Evolutionary conservation across 805 yeast species (phyloP).

Genomic region (Wickerhamiella allomyrinae): DNA sequence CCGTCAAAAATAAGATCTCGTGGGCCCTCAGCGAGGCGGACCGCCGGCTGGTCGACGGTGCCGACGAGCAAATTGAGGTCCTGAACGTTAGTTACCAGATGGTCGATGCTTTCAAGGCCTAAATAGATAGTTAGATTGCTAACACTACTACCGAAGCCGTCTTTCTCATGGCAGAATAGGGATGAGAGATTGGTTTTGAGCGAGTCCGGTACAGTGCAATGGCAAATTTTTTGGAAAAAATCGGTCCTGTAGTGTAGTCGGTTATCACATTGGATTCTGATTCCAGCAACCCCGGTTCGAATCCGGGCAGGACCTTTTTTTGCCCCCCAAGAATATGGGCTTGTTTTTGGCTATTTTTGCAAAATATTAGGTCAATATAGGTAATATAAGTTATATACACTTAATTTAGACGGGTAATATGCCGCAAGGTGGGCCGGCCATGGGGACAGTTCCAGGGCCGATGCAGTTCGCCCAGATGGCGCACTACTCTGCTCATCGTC

Average conservation of each 20-base stretch:
- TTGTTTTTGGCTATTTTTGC: no score
- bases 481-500: conserved; percentile 57
- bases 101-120: conserved; percentile 21
- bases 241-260: conserved; percentile 26
- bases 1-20: conserved; percentile 52
- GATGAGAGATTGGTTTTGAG: no score
- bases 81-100: conserved; percentile 47
- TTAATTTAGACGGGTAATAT: conserved; percentile 41
- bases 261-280: conserved; percentile 23
- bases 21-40: conserved; percentile 60
- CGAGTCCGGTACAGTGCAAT: no score
- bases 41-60: conserved; percentile 60
- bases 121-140: no score
- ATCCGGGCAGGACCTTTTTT: conserved; percentile 13
- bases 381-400: neutral
- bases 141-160: no score
- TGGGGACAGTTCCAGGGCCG: conserved; percentile 95
- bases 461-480: conserved; percentile 52
- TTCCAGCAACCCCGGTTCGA: conserved; percentile 11
- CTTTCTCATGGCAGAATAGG: no score
- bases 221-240: no score
- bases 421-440: conserved; percentile 95
- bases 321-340: neutral
- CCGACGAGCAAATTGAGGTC: conserved; percentile 77
- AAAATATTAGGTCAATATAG: no score